Base-by-base conservation (phyloP, 257 asterid genomes). In the Catharanthus roseus region DNA sequence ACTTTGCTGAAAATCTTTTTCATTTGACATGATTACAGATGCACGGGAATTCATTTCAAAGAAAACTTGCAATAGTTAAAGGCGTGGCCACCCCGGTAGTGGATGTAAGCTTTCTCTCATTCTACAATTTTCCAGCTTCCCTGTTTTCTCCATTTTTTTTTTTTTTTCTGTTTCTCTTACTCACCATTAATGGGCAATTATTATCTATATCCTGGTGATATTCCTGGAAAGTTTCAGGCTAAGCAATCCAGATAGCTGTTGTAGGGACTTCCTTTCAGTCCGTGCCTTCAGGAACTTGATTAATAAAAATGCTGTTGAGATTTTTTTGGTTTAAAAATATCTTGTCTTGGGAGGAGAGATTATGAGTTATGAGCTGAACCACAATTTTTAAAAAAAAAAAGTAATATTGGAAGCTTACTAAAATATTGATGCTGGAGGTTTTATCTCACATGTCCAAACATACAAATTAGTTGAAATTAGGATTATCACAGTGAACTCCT, bases 41-140 rank as follows among this genome's bases (percentile, higher is more conserved):
- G 89, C 96, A 81, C 54, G 99, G 96, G 60, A 79, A 93, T 86
- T 95, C 99, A 62, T 95, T 92, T 84, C 91, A 95, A 82, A 95
- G 97, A 79, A 95, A 88, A 78, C 85, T 95, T 76, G 67, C 90
- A 54, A 82, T 90, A 76, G 75, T 95, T 67, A 95, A 86, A 82
- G 68, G 89, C 2, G 98, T 95, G 36, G 86, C 81, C 60, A 33
- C 87, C 66, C 90, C 95, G 3, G 74, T 75, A 23, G 24, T 77
- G 69, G 90, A 90, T 79, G 99, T 95, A 75, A 84, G 97, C 81
- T 73, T 55, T 71, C 75, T 47, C 70, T 68, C 41, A 28, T 44
- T 12, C 38, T 1, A 12, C n/a, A 45, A 1, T 24, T 66, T 73
- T 74, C 47, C 7, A 2, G 3, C 24, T 67, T 63, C 3, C 64